phyloP scores from a whole-genome alignment of 23 red algal species.

The Porphyridium purpureum region DNA sequence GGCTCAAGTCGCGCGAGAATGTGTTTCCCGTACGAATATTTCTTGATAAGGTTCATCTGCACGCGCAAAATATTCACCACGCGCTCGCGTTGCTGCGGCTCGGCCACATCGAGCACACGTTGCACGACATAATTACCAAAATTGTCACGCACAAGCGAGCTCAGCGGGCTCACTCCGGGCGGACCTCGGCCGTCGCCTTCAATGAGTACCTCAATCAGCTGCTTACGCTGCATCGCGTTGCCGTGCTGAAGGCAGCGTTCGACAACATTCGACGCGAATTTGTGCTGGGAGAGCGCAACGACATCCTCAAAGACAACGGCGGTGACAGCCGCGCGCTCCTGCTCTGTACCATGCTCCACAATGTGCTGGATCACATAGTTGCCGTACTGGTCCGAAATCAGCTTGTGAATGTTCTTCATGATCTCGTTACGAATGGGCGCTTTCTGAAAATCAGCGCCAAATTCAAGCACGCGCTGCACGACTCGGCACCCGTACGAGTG shows the following conservation, averaged over 20 bases:
- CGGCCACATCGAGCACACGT: constrained; percentile 84
- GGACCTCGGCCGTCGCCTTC: constrained; percentile 16
- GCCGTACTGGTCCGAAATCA: constrained; percentile 87
- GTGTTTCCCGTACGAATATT: constrained; percentile 98
- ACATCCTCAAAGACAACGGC: constrained; percentile 50
- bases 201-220: constrained; percentile 73
- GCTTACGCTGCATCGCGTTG: constrained; percentile 30
- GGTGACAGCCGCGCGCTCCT: constrained; percentile 57
- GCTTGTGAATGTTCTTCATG: constrained; percentile 44
- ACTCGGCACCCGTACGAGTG: constrained; percentile 99
- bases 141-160: constrained; percentile 61
- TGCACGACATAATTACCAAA: constrained; percentile 99
- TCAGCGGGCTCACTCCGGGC: constrained; percentile 4
- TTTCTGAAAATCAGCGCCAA: constrained; percentile 60
- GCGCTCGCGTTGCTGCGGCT: constrained; percentile 35
- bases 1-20: constrained; percentile 73
- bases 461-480: constrained; percentile 86
- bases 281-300: constrained; percentile 67
- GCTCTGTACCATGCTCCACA: constrained; percentile 70
- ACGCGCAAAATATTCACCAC: constrained; percentile 57
- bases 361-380: constrained; percentile 94
- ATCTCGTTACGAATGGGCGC: constrained; percentile 73
- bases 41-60: constrained; percentile 71
- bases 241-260: constrained; percentile 95
- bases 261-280: constrained; percentile 95